Percentiles rank a stretch among this genome's conserved stretches.
Conservation (phyloP, 352 stramenopile species). For the Albugo candida region DNA sequence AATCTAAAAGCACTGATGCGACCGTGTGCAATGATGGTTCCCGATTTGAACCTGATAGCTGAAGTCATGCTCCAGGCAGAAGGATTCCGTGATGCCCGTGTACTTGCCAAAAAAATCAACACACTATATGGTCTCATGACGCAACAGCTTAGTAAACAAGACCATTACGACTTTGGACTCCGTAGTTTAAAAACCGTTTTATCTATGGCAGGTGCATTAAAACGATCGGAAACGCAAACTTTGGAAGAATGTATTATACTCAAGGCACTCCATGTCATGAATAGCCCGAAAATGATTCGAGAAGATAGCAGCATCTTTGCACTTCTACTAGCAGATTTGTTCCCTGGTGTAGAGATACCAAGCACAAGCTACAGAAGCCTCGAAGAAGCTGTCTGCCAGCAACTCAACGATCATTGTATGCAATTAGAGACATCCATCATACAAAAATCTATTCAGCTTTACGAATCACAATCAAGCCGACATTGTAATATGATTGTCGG, state of each 20-base stretch:
- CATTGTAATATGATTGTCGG: slow-evolving; percentile 91
- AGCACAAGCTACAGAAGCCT: slow-evolving; percentile 84
- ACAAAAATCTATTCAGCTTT: slow-evolving; percentile 91
- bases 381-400: slow-evolving; percentile 74
- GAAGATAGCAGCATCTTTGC: slow-evolving; percentile 86
- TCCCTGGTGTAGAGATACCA: slow-evolving; percentile 72
- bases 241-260: slow-evolving; percentile 93
- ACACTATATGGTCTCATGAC: slow-evolving; percentile 78
- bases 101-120: slow-evolving; percentile 68
- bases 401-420: slow-evolving; percentile 65
- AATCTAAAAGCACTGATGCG: slow-evolving; percentile 77
- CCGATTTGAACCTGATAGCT: slow-evolving; percentile 62
- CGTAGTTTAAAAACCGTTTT: slow-evolving; percentile 68
- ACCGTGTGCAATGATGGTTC: slow-evolving; percentile 78
- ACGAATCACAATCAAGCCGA: slow-evolving; percentile 86
- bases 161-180: slow-evolving; percentile 77
- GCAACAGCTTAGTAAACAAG: slow-evolving; percentile 73
- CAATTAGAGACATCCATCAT: slow-evolving; percentile 82
- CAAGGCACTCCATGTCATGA: slow-evolving; percentile 88
- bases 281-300: slow-evolving; percentile 89
- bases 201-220: slow-evolving; percentile 74
- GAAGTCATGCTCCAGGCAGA: slow-evolving; percentile 78
- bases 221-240: slow-evolving; percentile 89
- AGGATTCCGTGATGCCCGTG: slow-evolving; percentile 65
- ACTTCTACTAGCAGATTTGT: slow-evolving; percentile 77